A percentile compares a stretch with the other conserved stretches of the same genome.
Conservation (phyloP, 257 asterid genomes). For the Linderniella brevidens region DNA sequence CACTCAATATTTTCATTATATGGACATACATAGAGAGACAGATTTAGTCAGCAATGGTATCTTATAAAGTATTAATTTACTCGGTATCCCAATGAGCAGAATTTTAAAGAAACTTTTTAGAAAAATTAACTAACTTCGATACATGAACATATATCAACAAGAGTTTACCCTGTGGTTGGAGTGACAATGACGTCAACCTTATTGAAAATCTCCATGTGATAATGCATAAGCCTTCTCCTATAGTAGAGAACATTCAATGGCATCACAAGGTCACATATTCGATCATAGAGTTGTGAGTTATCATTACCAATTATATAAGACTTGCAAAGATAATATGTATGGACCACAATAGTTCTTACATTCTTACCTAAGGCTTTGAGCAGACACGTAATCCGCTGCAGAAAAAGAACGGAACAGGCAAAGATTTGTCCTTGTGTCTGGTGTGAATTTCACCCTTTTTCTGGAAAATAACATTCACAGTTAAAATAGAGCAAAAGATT, state of each 20-base stretch:
- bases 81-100: too few species aligned
- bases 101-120: background rate
- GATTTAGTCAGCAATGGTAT: background rate
- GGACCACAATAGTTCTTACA: background rate
- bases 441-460: constrained; percentile 38
- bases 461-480: constrained; percentile 15
- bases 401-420: constrained; percentile 78
- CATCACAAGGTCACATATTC: too few species aligned
- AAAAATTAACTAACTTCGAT: background rate
- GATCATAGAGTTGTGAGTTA: too few species aligned
- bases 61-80: too few species aligned
- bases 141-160: constrained; percentile 1
- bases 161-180: constrained; percentile 87
- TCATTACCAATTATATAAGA: background rate
- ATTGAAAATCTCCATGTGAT: constrained; percentile 59
- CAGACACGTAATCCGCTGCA: constrained; percentile 86
- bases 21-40: too few species aligned
- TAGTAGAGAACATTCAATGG: constrained; percentile 8
- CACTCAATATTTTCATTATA: too few species aligned
- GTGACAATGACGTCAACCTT: constrained; percentile 84
- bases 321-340: constrained; percentile 2
- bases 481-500: constrained; percentile 3
- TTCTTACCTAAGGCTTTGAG: constrained; percentile 83
- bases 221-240: constrained; percentile 88
- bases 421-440: constrained; percentile 70